Evolutionary conservation across 495 filamentous ascomycete species (phyloP).

Genomic region (Tetracladium marchalianum): DNA sequence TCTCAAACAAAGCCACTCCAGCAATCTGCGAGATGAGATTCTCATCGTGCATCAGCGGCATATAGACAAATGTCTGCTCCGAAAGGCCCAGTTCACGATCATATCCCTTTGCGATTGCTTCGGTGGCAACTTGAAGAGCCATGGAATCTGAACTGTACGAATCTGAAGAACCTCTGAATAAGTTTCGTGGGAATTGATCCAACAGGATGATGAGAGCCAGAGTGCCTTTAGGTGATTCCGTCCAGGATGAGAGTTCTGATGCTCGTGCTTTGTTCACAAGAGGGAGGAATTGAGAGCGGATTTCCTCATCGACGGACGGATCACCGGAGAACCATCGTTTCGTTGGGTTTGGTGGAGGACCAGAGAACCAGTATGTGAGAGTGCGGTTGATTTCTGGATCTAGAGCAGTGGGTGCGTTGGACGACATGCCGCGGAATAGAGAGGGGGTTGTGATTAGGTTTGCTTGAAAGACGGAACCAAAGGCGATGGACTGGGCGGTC

Average conservation of each 20-base stretch:
- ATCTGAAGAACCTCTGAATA: slow-evolving; percentile 10
- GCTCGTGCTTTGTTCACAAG: slow-evolving; percentile 8
- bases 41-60: slow-evolving; percentile 28
- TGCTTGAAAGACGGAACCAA: slow-evolving; percentile 3
- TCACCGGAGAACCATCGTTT: slow-evolving; percentile 11
- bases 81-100: slow-evolving; percentile 19
- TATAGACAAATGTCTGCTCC: slow-evolving; percentile 26
- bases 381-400: slow-evolving; percentile 7
- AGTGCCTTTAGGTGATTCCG: slow-evolving; percentile 4
- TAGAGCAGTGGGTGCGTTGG: not conserved
- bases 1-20: slow-evolving; percentile 20
- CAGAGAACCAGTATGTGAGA: slow-evolving; percentile 9
- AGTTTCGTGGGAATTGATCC: slow-evolving; percentile 17
- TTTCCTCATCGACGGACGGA: slow-evolving; percentile 9
- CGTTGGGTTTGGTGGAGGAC: not conserved
- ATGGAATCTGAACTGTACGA: slow-evolving; percentile 22
- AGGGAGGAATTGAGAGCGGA: slow-evolving; percentile 8
- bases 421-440: slow-evolving; percentile 5
- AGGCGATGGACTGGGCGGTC: slow-evolving; percentile 4
- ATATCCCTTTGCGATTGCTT: slow-evolving; percentile 21
- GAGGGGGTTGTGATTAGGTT: not conserved
- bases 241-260: slow-evolving; percentile 8
- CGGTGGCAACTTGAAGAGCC: slow-evolving; percentile 19
- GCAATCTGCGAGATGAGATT: slow-evolving; percentile 23
- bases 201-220: slow-evolving; percentile 14